Conservation (phyloP, 2,329 filamentous ascomycete genomes). For the Septoria linicola region DNA sequence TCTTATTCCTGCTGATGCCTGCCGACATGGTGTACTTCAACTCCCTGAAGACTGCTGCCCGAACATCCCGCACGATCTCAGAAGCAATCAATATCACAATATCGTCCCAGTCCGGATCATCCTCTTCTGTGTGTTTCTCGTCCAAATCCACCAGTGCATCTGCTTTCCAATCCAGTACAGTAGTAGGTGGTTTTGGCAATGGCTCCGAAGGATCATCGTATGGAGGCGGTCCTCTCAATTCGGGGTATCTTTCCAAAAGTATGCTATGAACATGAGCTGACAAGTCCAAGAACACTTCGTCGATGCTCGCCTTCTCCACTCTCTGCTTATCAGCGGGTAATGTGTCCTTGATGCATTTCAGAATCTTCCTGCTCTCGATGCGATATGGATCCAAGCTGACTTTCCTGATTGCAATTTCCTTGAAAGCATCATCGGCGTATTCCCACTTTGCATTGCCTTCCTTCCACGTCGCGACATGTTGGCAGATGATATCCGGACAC, state of each 20-base stretch:
- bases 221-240: conserved; percentile 65
- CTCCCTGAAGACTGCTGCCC: conserved; percentile 64
- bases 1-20: conserved; percentile 87
- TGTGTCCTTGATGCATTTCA: conserved; percentile 72
- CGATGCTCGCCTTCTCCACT: conserved; percentile 91
- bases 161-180: conserved; percentile 76
- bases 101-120: conserved; percentile 95
- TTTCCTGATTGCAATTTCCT: conserved; percentile 82
- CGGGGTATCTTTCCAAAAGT: conserved; percentile 73
- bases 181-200: conserved; percentile 70
- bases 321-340: conserved; percentile 65
- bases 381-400: conserved; percentile 93
- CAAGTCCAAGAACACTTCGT: conserved; percentile 93
- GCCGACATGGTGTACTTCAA: conserved; percentile 89
- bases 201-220: conserved; percentile 68
- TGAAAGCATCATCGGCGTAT: conserved; percentile 77
- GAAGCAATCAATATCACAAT: conserved; percentile 81
- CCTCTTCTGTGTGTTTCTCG: conserved; percentile 66
- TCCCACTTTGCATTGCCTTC: conserved; percentile 91
- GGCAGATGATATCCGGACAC: conserved; percentile 78
- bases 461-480: conserved; percentile 93
- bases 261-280: conserved; percentile 77
- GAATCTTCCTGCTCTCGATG: conserved; percentile 76
- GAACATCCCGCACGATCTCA: conserved; percentile 78
- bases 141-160: conserved; percentile 57